These are phyloP conservation scores for Trichoderma guizhouense DNA, from an alignment of 2,329 filamentous ascomycete species.

Conservation along the genomic window DNA sequence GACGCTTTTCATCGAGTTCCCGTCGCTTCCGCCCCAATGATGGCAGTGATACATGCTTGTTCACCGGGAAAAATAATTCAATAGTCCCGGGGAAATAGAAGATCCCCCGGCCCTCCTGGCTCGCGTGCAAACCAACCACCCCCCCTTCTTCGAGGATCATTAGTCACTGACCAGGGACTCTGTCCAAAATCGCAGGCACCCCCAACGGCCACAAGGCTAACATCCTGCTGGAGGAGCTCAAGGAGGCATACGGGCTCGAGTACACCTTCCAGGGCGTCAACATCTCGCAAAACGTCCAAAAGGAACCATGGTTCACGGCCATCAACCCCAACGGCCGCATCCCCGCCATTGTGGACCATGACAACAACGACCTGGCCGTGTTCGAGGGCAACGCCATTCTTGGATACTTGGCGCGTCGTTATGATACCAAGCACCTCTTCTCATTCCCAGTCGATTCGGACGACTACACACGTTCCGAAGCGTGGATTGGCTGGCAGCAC, in stretches of 20 bases:
- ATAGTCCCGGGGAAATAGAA: background rate
- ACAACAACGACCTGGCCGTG: constrained; percentile 57
- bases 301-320: constrained; percentile 63
- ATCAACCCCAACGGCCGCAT: constrained; percentile 64
- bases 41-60: background rate
- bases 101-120: background rate
- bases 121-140: background rate
- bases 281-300: constrained; percentile 61
- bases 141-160: background rate
- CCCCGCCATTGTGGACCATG: constrained; percentile 64
- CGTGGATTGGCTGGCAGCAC: constrained; percentile 68
- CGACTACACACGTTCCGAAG: constrained; percentile 34
- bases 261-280: constrained; percentile 59
- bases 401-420: constrained; percentile 68
- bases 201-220: constrained; percentile 56
- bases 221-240: constrained; percentile 63
- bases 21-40: background rate
- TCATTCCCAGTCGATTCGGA: constrained; percentile 38
- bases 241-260: constrained; percentile 58
- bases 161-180: constrained; percentile 5
- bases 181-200: constrained; percentile 33
- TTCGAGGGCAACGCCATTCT: constrained; percentile 76
- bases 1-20: background rate
- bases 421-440: constrained; percentile 56
- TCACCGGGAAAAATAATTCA: background rate